Evolutionary conservation across 1,284 basidiomycete genomes (phyloP).

Genomic region (Neolentinus lepideus): DNA sequence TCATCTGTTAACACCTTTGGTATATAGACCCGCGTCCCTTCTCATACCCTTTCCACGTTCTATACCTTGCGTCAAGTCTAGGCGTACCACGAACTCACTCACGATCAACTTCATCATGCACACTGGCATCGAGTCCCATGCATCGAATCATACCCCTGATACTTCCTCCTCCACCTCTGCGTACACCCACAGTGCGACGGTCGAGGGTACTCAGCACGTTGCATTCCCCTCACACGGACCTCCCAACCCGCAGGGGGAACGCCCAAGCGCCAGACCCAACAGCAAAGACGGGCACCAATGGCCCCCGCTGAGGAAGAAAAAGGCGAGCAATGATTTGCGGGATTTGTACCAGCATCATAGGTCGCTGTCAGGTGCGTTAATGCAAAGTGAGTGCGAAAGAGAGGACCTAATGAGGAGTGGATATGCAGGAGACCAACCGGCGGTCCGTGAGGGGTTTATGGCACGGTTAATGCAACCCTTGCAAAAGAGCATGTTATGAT

Average conservation of each 20-base stretch:
- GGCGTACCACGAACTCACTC: too few relatives aligned
- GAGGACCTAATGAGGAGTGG: background rate
- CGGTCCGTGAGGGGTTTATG: background rate
- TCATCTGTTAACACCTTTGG: too few relatives aligned
- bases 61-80: too few relatives aligned
- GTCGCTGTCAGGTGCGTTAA: background rate
- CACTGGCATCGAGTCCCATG: background rate
- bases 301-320: slow-evolving; percentile 32
- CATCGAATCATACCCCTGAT: background rate
- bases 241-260: background rate
- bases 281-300: slow-evolving; percentile 7
- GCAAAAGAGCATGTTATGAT: background rate
- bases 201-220: background rate
- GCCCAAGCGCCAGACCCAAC: background rate
- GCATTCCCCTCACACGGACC: background rate
- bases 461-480: background rate
- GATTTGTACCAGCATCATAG: slow-evolving; percentile 24
- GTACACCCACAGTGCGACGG: background rate
- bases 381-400: background rate
- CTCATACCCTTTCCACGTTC: background rate
- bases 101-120: too few relatives aligned
- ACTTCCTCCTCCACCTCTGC: background rate
- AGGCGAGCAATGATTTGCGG: slow-evolving; percentile 33
- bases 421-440: background rate
- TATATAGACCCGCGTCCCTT: background rate